A percentile compares a stretch with the other conserved stretches of the same genome.
Conservation (phyloP, 1,284 basidiomycete species). For the Ceratorhiza oryzae-sativae region DNA sequence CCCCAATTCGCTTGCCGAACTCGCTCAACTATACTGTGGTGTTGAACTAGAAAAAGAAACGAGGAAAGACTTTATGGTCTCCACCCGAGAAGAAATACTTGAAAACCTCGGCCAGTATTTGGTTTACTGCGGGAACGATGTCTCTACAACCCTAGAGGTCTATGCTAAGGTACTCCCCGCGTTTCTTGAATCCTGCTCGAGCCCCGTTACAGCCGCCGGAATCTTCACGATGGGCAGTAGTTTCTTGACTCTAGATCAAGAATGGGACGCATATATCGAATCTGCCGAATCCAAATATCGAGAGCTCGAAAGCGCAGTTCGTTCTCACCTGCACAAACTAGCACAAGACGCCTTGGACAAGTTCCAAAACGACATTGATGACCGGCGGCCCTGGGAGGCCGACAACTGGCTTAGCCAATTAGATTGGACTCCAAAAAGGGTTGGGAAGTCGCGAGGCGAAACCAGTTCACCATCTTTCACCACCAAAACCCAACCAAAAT, state of each 20-base stretch:
- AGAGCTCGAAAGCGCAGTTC: slow-evolving; percentile 78
- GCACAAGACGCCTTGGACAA: slow-evolving; percentile 65
- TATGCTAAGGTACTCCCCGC: slow-evolving; percentile 82
- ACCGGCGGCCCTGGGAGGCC: slow-evolving; percentile 63
- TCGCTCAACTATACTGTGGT: slow-evolving; percentile 88
- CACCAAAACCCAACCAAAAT: slow-evolving; percentile 14
- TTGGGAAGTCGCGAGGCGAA: slow-evolving; percentile 16
- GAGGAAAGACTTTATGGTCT: slow-evolving; percentile 79
- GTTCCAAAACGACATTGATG: slow-evolving; percentile 43
- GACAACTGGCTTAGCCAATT: slow-evolving; percentile 91
- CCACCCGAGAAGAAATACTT: slow-evolving; percentile 68
- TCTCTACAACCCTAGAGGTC: slow-evolving; percentile 84
- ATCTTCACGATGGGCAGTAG: slow-evolving; percentile 91
- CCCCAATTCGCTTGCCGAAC: slow-evolving; percentile 90
- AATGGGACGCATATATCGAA: slow-evolving; percentile 85
- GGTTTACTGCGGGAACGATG: slow-evolving; percentile 89
- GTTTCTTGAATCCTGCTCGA: slow-evolving; percentile 86
- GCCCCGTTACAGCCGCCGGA: slow-evolving; percentile 93
- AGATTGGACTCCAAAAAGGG: slow-evolving; percentile 91
- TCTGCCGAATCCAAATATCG: slow-evolving; percentile 82
- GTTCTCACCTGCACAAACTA: slow-evolving; percentile 68
- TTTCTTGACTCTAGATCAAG: slow-evolving; percentile 88
- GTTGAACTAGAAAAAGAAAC: slow-evolving; percentile 82
- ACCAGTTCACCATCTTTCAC: background rate
- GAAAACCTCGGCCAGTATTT: slow-evolving; percentile 78